These are phyloP conservation scores for Tetrahymena elliotti DNA, from an alignment of 73 alveolate species.

Conservation along the genomic window DNA sequence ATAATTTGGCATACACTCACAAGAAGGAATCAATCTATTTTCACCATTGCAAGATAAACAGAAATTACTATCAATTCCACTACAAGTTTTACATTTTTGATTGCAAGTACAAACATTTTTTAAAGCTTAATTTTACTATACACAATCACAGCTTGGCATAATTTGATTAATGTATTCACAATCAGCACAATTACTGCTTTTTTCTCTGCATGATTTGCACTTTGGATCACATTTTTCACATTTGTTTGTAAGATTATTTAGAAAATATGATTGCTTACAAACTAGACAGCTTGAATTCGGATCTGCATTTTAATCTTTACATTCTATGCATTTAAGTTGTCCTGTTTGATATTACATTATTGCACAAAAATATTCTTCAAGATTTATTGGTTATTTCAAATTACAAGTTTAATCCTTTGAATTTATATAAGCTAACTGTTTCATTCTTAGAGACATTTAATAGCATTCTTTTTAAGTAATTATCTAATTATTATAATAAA, in stretches of 20 bases:
- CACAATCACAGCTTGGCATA: background rate
- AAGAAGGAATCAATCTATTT: background rate
- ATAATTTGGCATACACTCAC: background rate
- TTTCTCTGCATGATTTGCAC: background rate
- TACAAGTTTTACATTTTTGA: background rate
- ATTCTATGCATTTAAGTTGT: background rate
- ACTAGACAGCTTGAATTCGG: background rate
- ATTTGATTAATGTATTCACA: background rate
- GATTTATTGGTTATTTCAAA: background rate
- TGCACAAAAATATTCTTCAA: background rate
- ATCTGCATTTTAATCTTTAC: background rate
- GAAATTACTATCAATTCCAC: background rate
- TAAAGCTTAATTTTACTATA: background rate
- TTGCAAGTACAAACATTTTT: background rate
- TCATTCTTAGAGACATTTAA: background rate
- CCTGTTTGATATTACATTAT: background rate
- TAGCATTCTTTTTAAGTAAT: background rate
- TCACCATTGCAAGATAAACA: background rate
- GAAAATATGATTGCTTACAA: background rate
- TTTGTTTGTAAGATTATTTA: background rate
- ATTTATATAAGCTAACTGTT: background rate
- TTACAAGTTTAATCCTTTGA: background rate
- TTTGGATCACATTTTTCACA: background rate
- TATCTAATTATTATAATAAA: background rate
- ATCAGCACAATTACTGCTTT: background rate